phyloP scores from a whole-genome alignment of 2,329 filamentous ascomycete species.

The Leptosphaerulina australis region DNA sequence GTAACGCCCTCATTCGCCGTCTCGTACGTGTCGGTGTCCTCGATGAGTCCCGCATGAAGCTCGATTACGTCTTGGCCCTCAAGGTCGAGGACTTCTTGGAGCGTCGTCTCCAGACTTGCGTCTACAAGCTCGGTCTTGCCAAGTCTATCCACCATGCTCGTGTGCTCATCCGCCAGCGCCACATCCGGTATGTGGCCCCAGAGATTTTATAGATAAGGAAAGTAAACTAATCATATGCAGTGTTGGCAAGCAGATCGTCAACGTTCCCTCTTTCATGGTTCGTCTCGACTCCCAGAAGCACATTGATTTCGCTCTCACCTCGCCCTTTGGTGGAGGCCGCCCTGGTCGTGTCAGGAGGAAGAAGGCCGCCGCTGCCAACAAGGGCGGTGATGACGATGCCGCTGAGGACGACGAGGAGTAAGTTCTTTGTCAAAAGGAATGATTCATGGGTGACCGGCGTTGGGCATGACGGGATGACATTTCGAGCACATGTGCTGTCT shows the following conservation, averaged over 20 bases:
- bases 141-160: constrained; percentile 99
- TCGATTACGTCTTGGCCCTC: constrained; percentile 99
- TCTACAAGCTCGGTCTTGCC: constrained; percentile 99
- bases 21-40: constrained; percentile 99
- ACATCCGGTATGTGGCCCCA: constrained; percentile 72
- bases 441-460: constrained; percentile 46
- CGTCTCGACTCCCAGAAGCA: constrained; percentile 99
- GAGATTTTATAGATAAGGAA: background rate
- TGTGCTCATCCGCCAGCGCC: constrained; percentile 99
- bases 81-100: constrained; percentile 99
- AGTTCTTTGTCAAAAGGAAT: constrained; percentile 35
- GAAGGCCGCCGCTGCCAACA: constrained; percentile 97
- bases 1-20: constrained; percentile 99
- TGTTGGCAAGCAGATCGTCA: constrained; percentile 99
- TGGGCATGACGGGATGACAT: constrained; percentile 46
- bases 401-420: constrained; percentile 86
- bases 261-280: constrained; percentile 99
- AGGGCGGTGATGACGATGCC: constrained; percentile 77
- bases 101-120: constrained; percentile 98
- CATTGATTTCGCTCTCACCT: constrained; percentile 98
- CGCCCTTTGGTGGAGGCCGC: constrained; percentile 95
- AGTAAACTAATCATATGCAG: constrained; percentile 51
- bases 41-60: constrained; percentile 99
- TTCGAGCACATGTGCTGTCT: constrained; percentile 37
- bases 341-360: constrained; percentile 98